Percentiles rank a stretch among this genome's conserved stretches.
phyloP scores from a whole-genome alignment of 1,284 basidiomycete genomes.

The Xerocomus nothofagi region DNA sequence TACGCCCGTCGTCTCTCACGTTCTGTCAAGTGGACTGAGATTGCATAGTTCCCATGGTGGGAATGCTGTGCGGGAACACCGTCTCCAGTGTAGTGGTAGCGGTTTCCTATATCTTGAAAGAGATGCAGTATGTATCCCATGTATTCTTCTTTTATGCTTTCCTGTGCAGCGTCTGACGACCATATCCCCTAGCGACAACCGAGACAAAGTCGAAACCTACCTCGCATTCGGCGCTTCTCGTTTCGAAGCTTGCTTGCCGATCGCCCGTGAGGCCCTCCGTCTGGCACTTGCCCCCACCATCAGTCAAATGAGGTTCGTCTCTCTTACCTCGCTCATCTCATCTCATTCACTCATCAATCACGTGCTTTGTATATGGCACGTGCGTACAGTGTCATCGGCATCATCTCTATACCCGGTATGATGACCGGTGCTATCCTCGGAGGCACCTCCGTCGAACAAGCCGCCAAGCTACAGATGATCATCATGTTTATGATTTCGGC shows the following conservation, averaged over 20 bases:
- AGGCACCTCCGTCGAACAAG: constrained; percentile 80
- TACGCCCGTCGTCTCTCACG: constrained; percentile 36
- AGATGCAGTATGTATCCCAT: constrained; percentile 53
- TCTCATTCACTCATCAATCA: too few species aligned
- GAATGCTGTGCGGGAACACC: constrained; percentile 85
- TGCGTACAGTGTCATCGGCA: constrained; percentile 65
- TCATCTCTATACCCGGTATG: constrained; percentile 76
- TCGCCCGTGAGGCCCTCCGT: constrained; percentile 74
- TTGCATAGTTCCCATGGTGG: constrained; percentile 71
- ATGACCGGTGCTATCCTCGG: constrained; percentile 90
- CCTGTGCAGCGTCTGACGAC: constrained; percentile 1
- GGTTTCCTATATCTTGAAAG: constrained; percentile 63
- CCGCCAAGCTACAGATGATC: constrained; percentile 83
- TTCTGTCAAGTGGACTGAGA: not conserved
- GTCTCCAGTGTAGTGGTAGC: constrained; percentile 75
- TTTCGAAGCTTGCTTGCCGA: constrained; percentile 76
- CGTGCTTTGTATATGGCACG: too few species aligned
- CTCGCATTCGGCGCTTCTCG: constrained; percentile 81
- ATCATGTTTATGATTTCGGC: constrained; percentile 92
- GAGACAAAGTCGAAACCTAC: constrained; percentile 80
- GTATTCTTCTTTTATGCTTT: not conserved
- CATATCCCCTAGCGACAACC: constrained; percentile 58
- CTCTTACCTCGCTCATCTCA: not conserved
- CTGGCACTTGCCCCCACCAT: constrained; percentile 78
- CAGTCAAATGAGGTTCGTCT: constrained; percentile 77